Base-by-base conservation (phyloP, 2,329 filamentous ascomycete genomes). In the Aulographum hederae region DNA sequence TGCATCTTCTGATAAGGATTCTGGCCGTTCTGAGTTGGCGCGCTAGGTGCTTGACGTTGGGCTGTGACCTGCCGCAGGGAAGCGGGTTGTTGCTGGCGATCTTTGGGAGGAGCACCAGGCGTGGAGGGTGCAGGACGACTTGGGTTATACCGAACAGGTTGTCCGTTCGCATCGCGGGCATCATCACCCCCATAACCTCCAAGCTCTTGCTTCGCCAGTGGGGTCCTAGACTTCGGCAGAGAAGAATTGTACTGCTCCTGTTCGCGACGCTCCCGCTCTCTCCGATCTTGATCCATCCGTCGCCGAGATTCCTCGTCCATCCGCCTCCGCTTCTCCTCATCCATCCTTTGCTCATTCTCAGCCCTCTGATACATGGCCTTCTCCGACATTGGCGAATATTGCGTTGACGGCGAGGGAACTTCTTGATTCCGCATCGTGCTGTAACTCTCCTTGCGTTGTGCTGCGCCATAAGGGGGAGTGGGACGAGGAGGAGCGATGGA, bases 211-310 rank as follows among this genome's bases (percentile, higher is more conserved):
- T 95, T 81, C 19, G 85, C 84, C 41, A 89, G 47, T 2, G 81
- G 80, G 8, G 73, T 58, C 49, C 80, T 81, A 39, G 67, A 74
- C 60, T 92, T 78, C 19, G 84, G 86, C 37, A 94, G 58, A 16
- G 80, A 82, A 21, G 81, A 78, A 52, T 95, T 93, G 54, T 93
- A 94, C 13, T 73, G 80, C 48, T 89, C 84, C 42, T 80, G 63
- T 32, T 93, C 82, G 40, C 76, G 70, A 33, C 79, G 53, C 30
- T 59, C 53, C 19, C 54, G 54, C 35, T 54, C 51, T 26, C 51
- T 43, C 38, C 47, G 45, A 31, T 54, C 46, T 44, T 37, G 30
- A 37, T 37, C 33, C 6, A 26, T 26, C 26, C 44, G 40, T 33
- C 49, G 39, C 34, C 52, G 48, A 18, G 47, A 46, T 27, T 61